These are phyloP conservation scores for Leccinum subgranulosum DNA, from an alignment of 768 basidiomycete genomes.

Conservation along the genomic window DNA sequence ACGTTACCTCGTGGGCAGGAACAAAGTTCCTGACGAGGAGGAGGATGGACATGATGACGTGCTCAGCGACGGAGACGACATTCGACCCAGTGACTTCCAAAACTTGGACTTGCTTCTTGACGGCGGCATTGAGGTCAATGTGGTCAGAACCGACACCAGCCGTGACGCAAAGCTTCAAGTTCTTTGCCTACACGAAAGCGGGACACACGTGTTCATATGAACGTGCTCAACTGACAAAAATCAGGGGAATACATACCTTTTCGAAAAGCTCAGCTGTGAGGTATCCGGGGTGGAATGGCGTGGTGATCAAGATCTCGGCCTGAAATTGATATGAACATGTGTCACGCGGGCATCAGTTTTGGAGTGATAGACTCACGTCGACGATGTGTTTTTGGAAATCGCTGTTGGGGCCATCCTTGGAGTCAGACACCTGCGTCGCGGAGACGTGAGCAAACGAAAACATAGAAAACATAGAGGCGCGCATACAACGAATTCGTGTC, in stretches of 20 bases:
- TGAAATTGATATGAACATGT: slow-evolving; percentile 25
- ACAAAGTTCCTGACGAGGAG: slow-evolving; percentile 88
- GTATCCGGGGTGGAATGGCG: slow-evolving; percentile 86
- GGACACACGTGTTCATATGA: slow-evolving; percentile 1
- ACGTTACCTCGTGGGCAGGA: slow-evolving; percentile 73
- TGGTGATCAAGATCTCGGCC: slow-evolving; percentile 80
- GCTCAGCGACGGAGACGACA: slow-evolving; percentile 89
- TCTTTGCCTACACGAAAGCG: slow-evolving; percentile 60
- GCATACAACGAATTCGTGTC: slow-evolving; percentile 72
- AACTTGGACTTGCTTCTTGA: slow-evolving; percentile 75
- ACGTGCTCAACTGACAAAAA: slow-evolving; percentile 1
- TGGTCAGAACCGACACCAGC: slow-evolving; percentile 91
- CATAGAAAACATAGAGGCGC: background rate
- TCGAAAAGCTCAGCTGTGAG: slow-evolving; percentile 69
- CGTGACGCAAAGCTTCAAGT: slow-evolving; percentile 86
- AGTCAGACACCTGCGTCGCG: slow-evolving; percentile 58
- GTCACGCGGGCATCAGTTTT: slow-evolving; percentile 6
- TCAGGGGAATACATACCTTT: slow-evolving; percentile 42
- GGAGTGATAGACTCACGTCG: slow-evolving; percentile 49
- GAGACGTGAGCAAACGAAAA: background rate
- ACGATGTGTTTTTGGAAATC: slow-evolving; percentile 81
- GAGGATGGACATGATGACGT: slow-evolving; percentile 88
- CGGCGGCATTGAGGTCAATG: slow-evolving; percentile 86
- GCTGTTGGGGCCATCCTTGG: slow-evolving; percentile 80
- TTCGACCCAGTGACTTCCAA: slow-evolving; percentile 88